These are phyloP conservation scores for Pulchroboletus neoregius DNA, from an alignment of 1,284 basidiomycete species.

Conservation along the genomic window DNA sequence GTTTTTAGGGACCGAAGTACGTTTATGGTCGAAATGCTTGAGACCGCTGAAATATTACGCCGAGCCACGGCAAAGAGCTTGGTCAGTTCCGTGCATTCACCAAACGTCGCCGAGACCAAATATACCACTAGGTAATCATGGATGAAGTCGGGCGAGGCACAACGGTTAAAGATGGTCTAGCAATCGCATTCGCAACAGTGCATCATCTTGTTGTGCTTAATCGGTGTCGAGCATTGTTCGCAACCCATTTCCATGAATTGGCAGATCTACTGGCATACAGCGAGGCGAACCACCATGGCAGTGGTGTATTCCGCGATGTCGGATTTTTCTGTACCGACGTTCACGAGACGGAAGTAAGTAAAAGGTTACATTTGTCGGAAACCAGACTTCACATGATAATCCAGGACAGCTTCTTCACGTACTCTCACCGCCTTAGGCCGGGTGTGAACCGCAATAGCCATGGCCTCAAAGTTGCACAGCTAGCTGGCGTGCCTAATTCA, in stretches of 20 bases:
- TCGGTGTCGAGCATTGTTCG: slow-evolving; percentile 82
- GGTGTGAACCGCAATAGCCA: slow-evolving; percentile 93
- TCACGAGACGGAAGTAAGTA: slow-evolving; percentile 63
- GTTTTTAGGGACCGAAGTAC: slow-evolving; percentile 90
- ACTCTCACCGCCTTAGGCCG: slow-evolving; percentile 75
- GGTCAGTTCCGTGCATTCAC: slow-evolving; percentile 40
- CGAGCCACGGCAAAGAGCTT: slow-evolving; percentile 80
- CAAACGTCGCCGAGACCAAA: slow-evolving; percentile 3
- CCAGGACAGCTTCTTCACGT: slow-evolving; percentile 73
- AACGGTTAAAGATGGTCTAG: slow-evolving; percentile 86
- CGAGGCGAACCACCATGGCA: slow-evolving; percentile 35
- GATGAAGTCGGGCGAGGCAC: slow-evolving; percentile 97
- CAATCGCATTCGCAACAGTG: slow-evolving; percentile 89
- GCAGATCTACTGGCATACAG: slow-evolving; percentile 76
- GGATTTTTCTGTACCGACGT: slow-evolving; percentile 89
- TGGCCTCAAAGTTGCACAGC: slow-evolving; percentile 85
- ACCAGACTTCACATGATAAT: not conserved
- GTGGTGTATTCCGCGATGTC: slow-evolving; percentile 54
- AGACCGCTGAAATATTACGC: slow-evolving; percentile 77
- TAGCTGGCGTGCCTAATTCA: slow-evolving; percentile 79
- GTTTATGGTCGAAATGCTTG: slow-evolving; percentile 92
- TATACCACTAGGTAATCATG: slow-evolving; percentile 76
- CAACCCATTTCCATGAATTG: slow-evolving; percentile 96
- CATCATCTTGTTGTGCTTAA: slow-evolving; percentile 78
- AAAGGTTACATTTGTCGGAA: not conserved